Conservation (phyloP, 164 flowering plant species). For the Amborella trichopoda region DNA sequence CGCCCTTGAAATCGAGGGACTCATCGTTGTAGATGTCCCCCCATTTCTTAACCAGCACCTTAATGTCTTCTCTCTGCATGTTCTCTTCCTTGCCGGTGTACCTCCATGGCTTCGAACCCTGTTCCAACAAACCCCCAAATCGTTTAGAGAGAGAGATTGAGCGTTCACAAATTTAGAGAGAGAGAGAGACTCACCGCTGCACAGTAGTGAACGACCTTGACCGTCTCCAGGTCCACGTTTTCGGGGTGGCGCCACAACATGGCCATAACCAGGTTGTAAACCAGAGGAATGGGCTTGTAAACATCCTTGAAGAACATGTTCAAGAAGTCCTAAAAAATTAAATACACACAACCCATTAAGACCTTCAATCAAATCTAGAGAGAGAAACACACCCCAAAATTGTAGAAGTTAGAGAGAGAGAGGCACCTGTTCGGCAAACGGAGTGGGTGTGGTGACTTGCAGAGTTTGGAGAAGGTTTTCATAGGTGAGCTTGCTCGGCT, state of each 20-base stretch:
- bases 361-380: not conserved
- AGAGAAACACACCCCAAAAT: not conserved
- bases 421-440: slow-evolving; percentile 17
- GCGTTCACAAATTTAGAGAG: slow-evolving; percentile 17
- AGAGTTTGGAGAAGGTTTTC: slow-evolving; percentile 10
- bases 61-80: slow-evolving; percentile 38
- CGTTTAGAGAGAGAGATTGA: not conserved
- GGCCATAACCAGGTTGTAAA: slow-evolving; percentile 27
- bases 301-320: slow-evolving; percentile 29
- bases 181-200: slow-evolving; percentile 22
- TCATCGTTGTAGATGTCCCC: slow-evolving; percentile 64
- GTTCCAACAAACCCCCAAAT: too few species aligned
- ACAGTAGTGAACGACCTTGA: slow-evolving; percentile 15
- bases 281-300: slow-evolving; percentile 29
- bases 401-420: not conserved
- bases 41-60: slow-evolving; percentile 63
- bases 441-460: slow-evolving; percentile 7
- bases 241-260: slow-evolving; percentile 24
- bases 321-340: slow-evolving; percentile 26
- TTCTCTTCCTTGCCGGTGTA: too few species aligned
- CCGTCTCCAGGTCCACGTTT: slow-evolving; percentile 10
- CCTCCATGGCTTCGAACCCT: too few species aligned
- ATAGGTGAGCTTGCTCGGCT: slow-evolving; percentile 12
- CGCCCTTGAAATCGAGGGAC: too few species aligned
- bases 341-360: not conserved